These are phyloP conservation scores for Pezicula radicicola DNA, from an alignment of 2,329 filamentous ascomycete species.

Conservation along the genomic window DNA sequence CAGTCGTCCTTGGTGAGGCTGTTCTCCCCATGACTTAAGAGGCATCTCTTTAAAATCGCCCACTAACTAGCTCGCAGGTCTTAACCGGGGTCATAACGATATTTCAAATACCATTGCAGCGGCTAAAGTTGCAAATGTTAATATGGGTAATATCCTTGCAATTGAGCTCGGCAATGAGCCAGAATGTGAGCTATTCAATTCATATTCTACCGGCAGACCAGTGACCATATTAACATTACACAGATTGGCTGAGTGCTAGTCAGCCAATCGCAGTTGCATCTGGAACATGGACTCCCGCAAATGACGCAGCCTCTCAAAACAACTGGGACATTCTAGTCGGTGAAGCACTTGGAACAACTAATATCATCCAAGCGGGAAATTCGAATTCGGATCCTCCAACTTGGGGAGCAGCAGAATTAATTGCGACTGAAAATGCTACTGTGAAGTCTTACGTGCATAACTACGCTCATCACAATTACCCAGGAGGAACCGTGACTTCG, in stretches of 20 bases:
- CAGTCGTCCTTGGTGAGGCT: conserved; percentile 41
- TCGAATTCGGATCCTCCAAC: conserved; percentile 22
- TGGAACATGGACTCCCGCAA: conserved; percentile 19
- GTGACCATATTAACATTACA: conserved; percentile 16
- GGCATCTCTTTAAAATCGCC: neutral
- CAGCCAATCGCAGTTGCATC: conserved; percentile 25
- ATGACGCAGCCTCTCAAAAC: conserved; percentile 22
- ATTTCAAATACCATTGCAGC: conserved; percentile 52
- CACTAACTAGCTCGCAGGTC: conserved; percentile 23
- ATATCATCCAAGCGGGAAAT: conserved; percentile 25
- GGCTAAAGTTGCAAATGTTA: conserved; percentile 38
- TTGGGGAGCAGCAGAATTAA: conserved; percentile 25
- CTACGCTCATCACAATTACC: conserved; percentile 31
- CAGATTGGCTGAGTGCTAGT: conserved; percentile 29
- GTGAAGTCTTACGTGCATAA: conserved; percentile 20
- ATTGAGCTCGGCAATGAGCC: conserved; percentile 58
- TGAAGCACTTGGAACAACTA: conserved; percentile 8
- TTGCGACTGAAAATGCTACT: conserved; percentile 17
- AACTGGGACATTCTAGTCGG: conserved; percentile 22
- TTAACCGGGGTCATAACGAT: conserved; percentile 51
- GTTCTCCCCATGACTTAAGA: neutral
- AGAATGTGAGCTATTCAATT: conserved; percentile 39
- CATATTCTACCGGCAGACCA: neutral
- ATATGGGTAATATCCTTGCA: conserved; percentile 47
- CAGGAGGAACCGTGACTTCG: conserved; percentile 31